Conservation (phyloP, 2,329 filamentous ascomycete genomes). For the Penicillium carneum region DNA sequence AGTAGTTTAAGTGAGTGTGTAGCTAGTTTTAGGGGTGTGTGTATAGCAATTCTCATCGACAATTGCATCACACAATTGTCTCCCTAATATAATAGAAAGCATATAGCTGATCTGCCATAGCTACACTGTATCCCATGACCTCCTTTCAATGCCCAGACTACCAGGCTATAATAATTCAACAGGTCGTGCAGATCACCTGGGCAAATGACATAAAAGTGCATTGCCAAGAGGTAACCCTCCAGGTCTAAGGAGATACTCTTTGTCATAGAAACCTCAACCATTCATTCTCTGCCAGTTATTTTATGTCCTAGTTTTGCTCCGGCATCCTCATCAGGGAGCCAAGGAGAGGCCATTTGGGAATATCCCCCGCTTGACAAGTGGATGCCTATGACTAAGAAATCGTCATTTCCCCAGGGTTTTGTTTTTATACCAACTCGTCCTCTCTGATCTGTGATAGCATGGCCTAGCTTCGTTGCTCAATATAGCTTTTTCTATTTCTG, state of each 20-base stretch:
- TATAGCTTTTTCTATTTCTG: neutral
- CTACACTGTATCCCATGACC: slow-evolving; percentile 1
- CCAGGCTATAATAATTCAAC: neutral
- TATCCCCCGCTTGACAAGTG: slow-evolving; percentile 24
- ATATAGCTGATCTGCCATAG: neutral
- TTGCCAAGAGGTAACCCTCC: slow-evolving; percentile 21
- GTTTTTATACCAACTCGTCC: slow-evolving; percentile 11
- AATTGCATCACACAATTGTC: neutral
- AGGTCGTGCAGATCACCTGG: slow-evolving; percentile 8
- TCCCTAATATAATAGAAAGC: too few relatives aligned
- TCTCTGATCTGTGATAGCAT: slow-evolving; percentile 10
- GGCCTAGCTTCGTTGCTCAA: slow-evolving; percentile 1
- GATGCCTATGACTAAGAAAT: slow-evolving; percentile 26
- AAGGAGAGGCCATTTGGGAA: slow-evolving; percentile 27
- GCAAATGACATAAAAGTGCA: slow-evolving; percentile 20
- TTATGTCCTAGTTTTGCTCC: neutral
- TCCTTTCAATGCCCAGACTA: neutral
- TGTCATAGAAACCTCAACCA: slow-evolving; percentile 19
- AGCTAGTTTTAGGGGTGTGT: too few relatives aligned
- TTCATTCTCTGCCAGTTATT: neutral
- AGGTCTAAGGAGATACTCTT: slow-evolving; percentile 16
- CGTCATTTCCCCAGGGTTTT: neutral
- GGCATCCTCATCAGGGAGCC: slow-evolving; percentile 4
- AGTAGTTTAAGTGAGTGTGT: too few relatives aligned
- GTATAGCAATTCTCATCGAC: neutral